phyloP scores from a whole-genome alignment of 2,329 filamentous ascomycete species.

The Exophiala xenobiotica region DNA sequence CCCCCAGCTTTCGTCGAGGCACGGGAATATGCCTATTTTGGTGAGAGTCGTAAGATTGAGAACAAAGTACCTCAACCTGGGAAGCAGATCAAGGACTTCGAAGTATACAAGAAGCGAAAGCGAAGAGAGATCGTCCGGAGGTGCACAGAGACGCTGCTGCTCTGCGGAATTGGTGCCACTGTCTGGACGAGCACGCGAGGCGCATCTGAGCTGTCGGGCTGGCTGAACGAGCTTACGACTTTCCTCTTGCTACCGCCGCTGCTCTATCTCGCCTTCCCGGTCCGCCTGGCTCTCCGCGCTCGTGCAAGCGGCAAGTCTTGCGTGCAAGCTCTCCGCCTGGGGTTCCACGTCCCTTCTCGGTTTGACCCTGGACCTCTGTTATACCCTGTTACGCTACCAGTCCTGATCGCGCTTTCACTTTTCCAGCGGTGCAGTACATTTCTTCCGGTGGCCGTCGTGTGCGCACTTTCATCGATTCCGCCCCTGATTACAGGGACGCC shows the following conservation, averaged over 20 bases:
- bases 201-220: slow-evolving; percentile 13
- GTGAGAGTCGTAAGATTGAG: slow-evolving; percentile 7
- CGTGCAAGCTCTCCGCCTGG: slow-evolving; percentile 18
- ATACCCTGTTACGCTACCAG: slow-evolving; percentile 75
- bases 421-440: slow-evolving; percentile 60
- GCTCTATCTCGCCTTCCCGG: slow-evolving; percentile 26
- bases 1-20: slow-evolving; percentile 26
- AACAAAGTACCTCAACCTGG: slow-evolving; percentile 10
- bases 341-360: slow-evolving; percentile 65
- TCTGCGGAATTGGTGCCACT: slow-evolving; percentile 50
- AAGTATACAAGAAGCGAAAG: slow-evolving; percentile 35
- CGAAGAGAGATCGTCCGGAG: slow-evolving; percentile 48
- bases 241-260: slow-evolving; percentile 20
- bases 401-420: slow-evolving; percentile 74
- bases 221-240: slow-evolving; percentile 18
- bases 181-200: slow-evolving; percentile 17
- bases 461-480: slow-evolving; percentile 76
- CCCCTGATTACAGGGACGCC: slow-evolving; percentile 66
- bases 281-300: slow-evolving; percentile 19
- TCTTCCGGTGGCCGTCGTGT: slow-evolving; percentile 76
- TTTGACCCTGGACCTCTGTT: slow-evolving; percentile 91
- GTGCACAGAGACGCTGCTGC: slow-evolving; percentile 54
- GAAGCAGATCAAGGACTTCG: slow-evolving; percentile 18
- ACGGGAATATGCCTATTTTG: slow-evolving; percentile 19
- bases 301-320: slow-evolving; percentile 9